A percentile compares a stretch with the other conserved stretches of the same genome.
phyloP scores from a whole-genome alignment of 306 rosid genomes.

The Lagenaria siceraria region DNA sequence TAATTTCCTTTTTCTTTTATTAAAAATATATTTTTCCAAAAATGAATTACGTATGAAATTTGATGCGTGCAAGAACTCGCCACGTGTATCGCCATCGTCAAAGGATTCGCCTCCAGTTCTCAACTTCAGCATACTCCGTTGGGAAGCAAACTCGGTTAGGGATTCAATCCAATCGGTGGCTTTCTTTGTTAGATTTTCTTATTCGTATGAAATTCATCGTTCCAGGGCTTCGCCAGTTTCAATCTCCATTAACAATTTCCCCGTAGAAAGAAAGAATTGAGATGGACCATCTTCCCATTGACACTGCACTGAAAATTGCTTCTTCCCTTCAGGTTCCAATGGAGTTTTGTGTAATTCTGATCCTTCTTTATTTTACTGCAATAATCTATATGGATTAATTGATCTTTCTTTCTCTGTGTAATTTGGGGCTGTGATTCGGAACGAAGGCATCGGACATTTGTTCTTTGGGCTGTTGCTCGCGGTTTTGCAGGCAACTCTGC shows the following conservation, averaged over 20 bases:
- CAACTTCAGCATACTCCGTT: background rate
- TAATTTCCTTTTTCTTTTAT: too few species aligned
- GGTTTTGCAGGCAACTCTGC: constrained; percentile 48
- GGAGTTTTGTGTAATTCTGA: background rate
- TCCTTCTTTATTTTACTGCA: background rate
- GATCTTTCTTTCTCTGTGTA: background rate
- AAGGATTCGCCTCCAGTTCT: background rate
- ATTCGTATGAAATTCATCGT: background rate
- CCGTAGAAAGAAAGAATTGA: background rate
- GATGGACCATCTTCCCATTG: constrained; percentile 33
- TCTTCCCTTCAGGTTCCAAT: constrained; percentile 44
- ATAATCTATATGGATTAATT: background rate
- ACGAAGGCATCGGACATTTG: constrained; percentile 65
- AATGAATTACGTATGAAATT: background rate
- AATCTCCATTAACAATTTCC: background rate
- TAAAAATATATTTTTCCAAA: too few species aligned
- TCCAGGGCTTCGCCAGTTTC: background rate
- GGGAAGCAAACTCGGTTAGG: background rate
- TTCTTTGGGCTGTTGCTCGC: constrained; percentile 58
- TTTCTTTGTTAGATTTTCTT: background rate
- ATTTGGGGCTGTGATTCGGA: background rate
- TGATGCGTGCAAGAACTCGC: background rate
- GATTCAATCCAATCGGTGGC: background rate
- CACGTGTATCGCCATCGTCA: background rate
- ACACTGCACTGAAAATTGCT: constrained; percentile 50